These are phyloP conservation scores for Eucalyptus sideroxylon DNA, from an alignment of 345 rosid genomes.

Conservation along the genomic window DNA sequence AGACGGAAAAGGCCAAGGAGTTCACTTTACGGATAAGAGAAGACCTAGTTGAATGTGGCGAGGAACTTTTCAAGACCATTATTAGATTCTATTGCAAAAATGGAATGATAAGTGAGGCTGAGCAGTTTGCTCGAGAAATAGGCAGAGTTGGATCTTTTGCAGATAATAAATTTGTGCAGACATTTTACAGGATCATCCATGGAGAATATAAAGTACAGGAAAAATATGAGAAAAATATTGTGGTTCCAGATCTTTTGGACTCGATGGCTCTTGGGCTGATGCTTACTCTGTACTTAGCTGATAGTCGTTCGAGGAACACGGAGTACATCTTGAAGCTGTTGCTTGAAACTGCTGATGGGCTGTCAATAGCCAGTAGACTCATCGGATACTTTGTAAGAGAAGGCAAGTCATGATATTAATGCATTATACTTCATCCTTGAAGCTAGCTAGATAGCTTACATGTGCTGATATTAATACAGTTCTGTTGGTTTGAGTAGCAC, in stretches of 20 bases:
- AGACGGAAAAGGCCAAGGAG: constrained; percentile 39
- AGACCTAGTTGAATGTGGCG: constrained; percentile 39
- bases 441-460: not conserved
- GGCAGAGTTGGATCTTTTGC: constrained; percentile 10
- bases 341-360: constrained; percentile 35
- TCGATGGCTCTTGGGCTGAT: constrained; percentile 41
- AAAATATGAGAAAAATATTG: constrained; percentile 3
- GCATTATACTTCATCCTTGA: not conserved
- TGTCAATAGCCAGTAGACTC: constrained; percentile 33
- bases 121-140: constrained; percentile 39
- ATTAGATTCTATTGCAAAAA: constrained; percentile 44
- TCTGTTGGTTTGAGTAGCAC: not conserved
- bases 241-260: constrained; percentile 20
- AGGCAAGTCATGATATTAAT: constrained; percentile 15
- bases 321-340: constrained; percentile 38
- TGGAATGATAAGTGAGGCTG: constrained; percentile 49
- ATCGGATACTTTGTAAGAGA: constrained; percentile 36
- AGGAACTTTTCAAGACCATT: constrained; percentile 45
- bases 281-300: constrained; percentile 30
- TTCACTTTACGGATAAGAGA: constrained; percentile 42
- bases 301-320: constrained; percentile 9
- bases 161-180: constrained; percentile 41
- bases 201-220: constrained; percentile 2
- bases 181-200: constrained; percentile 29
- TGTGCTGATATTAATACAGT: not conserved